Percentiles rank a stretch among this genome's conserved stretches.
Evolutionary conservation across 2,329 filamentous ascomycete species (phyloP).

Genomic region (Fusarium tuaranense): DNA sequence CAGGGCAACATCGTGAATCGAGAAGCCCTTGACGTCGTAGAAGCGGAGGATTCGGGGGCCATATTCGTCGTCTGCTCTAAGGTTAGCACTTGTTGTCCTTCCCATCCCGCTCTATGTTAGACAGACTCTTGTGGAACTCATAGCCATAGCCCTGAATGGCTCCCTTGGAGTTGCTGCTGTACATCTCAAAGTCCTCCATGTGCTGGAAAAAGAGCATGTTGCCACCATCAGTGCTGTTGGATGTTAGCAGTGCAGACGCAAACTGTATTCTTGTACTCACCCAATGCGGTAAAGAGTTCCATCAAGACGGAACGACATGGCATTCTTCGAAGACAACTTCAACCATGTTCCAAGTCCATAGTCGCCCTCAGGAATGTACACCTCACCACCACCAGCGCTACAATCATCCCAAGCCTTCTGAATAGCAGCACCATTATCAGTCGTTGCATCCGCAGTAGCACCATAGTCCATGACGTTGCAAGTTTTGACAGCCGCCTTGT

Average conservation of each 20-base stretch:
- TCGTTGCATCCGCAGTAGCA: slow-evolving; percentile 16
- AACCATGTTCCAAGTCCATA: slow-evolving; percentile 34
- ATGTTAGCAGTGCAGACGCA: background rate
- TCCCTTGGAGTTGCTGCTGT: slow-evolving; percentile 37
- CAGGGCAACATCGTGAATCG: slow-evolving; percentile 32
- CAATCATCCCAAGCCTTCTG: slow-evolving; percentile 35
- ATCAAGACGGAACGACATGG: slow-evolving; percentile 38
- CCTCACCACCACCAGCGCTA: slow-evolving; percentile 27
- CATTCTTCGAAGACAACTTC: slow-evolving; percentile 27
- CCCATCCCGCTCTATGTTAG: accelerated
- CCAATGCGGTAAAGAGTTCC: slow-evolving; percentile 33
- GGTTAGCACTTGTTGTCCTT: background rate
- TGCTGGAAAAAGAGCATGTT: slow-evolving; percentile 39
- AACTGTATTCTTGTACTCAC: background rate
- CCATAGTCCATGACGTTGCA: slow-evolving; percentile 39
- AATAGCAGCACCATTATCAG: slow-evolving; percentile 33
- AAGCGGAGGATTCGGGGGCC: slow-evolving; percentile 36
- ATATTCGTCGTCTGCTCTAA: slow-evolving; percentile 15
- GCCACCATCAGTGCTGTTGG: slow-evolving; percentile 13
- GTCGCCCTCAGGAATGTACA: slow-evolving; percentile 31
- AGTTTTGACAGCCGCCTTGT: slow-evolving; percentile 32
- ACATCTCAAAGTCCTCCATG: slow-evolving; percentile 35
- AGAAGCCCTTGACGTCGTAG: slow-evolving; percentile 32
- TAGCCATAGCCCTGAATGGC: slow-evolving; percentile 36
- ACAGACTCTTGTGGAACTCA: slow-evolving; percentile 27